These are phyloP conservation scores for Scortechinia acanthostroma DNA, from an alignment of 2,329 filamentous ascomycete genomes.

Conservation along the genomic window DNA sequence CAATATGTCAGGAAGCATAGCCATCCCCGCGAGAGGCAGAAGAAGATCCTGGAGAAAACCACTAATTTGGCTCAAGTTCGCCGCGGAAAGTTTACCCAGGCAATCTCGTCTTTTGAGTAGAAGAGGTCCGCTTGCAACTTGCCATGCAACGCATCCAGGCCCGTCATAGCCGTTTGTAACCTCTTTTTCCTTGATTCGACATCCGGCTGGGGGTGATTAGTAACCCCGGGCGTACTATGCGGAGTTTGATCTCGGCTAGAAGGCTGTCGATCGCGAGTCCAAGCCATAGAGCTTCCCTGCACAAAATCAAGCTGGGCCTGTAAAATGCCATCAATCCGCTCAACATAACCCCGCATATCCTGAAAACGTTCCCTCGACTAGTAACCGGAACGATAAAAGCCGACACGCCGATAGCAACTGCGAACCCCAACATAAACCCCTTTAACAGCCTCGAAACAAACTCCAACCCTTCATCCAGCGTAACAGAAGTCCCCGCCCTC, in stretches of 20 bases:
- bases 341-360: not conserved
- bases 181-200: not conserved
- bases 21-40: not conserved
- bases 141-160: not conserved
- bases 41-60: not conserved
- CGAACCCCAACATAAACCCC: conserved; percentile 5
- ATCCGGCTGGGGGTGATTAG: not conserved
- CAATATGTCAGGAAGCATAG: not conserved
- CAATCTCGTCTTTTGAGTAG: not conserved
- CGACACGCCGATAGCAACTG: not conserved
- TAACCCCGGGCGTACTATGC: not conserved
- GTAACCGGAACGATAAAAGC: not conserved
- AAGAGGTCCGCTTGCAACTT: not conserved
- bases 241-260: not conserved
- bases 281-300: not conserved
- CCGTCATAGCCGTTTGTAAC: not conserved
- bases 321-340: not conserved
- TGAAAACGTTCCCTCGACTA: not conserved
- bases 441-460: conserved; percentile 4
- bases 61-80: not conserved
- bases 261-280: not conserved
- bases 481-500: conserved; percentile 3
- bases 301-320: not conserved
- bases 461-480: conserved; percentile 2
- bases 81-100: not conserved